Percentiles rank a stretch among this genome's conserved stretches.
Evolutionary conservation across 192 early-diverging fungal species (phyloP).

Genomic region (Powellomyces hirtus): DNA sequence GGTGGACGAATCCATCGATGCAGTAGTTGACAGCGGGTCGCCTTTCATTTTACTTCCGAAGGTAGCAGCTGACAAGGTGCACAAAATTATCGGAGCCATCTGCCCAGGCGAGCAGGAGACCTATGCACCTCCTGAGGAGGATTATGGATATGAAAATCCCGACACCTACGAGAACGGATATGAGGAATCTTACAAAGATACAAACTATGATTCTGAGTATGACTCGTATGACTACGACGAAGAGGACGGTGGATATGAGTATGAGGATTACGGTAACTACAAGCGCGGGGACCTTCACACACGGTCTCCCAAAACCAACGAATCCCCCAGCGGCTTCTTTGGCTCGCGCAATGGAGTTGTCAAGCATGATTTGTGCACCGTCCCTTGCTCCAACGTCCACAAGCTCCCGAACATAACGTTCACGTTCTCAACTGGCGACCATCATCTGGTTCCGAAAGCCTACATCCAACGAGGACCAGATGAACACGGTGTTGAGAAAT

Average conservation of each 20-base stretch:
- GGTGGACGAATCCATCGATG: background rate
- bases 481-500: background rate
- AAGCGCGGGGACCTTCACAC: background rate
- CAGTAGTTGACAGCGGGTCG: slow-evolving; percentile 10
- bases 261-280: background rate
- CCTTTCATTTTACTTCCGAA: slow-evolving; percentile 16
- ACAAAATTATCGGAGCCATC: slow-evolving; percentile 15
- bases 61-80: slow-evolving; percentile 11
- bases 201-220: background rate
- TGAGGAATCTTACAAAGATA: background rate
- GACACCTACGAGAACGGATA: background rate
- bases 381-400: background rate
- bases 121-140: too few relatives aligned
- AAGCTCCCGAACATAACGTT: background rate
- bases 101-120: slow-evolving; percentile 1
- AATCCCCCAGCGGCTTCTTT: background rate
- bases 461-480: background rate
- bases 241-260: background rate
- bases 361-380: background rate
- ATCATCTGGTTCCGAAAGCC: background rate
- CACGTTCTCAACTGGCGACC: background rate
- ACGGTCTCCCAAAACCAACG: background rate
- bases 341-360: background rate
- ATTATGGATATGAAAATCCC: background rate
- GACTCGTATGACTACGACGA: background rate